A percentile compares a stretch with the other conserved stretches of the same genome.
Conservation (phyloP, 192 early-diverging fungal species). For the Coemansia nantahalensis region DNA sequence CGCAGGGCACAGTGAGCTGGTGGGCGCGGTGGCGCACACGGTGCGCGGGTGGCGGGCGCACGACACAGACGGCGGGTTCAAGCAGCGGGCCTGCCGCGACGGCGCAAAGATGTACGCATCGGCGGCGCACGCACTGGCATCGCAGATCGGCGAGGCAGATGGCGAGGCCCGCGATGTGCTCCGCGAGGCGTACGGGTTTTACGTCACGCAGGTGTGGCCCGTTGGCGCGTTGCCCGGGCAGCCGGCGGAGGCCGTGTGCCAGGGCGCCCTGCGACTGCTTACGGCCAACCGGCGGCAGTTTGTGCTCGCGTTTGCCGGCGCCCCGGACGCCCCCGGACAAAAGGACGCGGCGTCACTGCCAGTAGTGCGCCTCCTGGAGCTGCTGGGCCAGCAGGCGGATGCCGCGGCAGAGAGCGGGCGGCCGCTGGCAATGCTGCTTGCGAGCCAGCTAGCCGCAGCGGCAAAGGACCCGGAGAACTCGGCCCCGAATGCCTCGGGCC, state of each 20-base stretch:
- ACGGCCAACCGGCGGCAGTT: constrained; percentile 22
- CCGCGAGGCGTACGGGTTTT: constrained; percentile 11
- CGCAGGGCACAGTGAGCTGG: not conserved
- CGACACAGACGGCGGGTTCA: constrained; percentile 16
- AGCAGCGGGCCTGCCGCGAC: constrained; percentile 21
- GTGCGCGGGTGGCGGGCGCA: not conserved
- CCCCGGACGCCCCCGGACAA: too few relatives aligned
- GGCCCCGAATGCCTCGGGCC: constrained; percentile 5
- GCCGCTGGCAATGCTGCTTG: constrained; percentile 23
- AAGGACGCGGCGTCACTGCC: constrained; percentile 1
- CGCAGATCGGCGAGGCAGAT: not conserved
- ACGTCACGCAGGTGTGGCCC: constrained; percentile 28
- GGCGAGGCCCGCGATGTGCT: not conserved
- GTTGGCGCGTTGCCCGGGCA: constrained; percentile 15
- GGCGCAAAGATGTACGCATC: constrained; percentile 33
- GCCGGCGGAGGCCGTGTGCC: constrained; percentile 17
- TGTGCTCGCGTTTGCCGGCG: constrained; percentile 10
- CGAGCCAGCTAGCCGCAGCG: constrained; percentile 28
- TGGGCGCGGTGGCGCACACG: not conserved
- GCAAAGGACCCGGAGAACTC: constrained; percentile 21
- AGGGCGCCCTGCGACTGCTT: constrained; percentile 34
- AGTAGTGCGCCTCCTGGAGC: constrained; percentile 17
- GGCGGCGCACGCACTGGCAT: constrained; percentile 13
- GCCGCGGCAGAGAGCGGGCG: too few relatives aligned
- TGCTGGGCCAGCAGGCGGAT: constrained; percentile 19